These are phyloP conservation scores for Vicia sativa DNA, from an alignment of 306 rosid genomes.

Conservation along the genomic window DNA sequence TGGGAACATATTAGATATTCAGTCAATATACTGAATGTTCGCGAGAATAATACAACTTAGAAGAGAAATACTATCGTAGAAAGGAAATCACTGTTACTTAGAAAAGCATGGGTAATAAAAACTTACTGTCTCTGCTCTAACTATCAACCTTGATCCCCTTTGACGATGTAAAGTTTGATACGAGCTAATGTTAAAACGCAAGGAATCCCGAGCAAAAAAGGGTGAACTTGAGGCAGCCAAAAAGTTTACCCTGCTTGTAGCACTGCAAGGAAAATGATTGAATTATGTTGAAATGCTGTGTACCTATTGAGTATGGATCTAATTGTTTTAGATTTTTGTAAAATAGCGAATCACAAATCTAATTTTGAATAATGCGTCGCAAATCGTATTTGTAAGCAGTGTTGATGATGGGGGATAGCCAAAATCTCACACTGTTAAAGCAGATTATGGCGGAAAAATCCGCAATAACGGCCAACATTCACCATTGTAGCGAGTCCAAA, in stretches of 20 bases:
- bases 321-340: too few species aligned
- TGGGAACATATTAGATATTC: constrained; percentile 31
- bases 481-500: too few species aligned
- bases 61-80: constrained; percentile 6
- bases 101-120: constrained; percentile 30
- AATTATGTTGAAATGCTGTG: background rate
- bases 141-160: constrained; percentile 66
- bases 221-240: constrained; percentile 65
- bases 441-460: too few species aligned
- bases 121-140: constrained; percentile 91
- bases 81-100: constrained; percentile 11
- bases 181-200: constrained; percentile 45
- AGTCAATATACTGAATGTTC: constrained; percentile 24
- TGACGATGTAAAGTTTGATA: constrained; percentile 56
- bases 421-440: too few species aligned
- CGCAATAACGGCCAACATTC: too few species aligned
- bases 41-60: background rate
- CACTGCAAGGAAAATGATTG: constrained; percentile 51
- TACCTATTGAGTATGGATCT: too few species aligned
- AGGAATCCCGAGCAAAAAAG: constrained; percentile 62
- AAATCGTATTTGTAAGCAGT: background rate
- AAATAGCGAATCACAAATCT: background rate
- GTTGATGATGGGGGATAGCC: too few species aligned
- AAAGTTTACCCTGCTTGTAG: constrained; percentile 54
- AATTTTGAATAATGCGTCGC: background rate